Evolutionary conservation across 202 grass and related monocot genomes (phyloP).

Genomic region (Dendrocalamus latiflorus): DNA sequence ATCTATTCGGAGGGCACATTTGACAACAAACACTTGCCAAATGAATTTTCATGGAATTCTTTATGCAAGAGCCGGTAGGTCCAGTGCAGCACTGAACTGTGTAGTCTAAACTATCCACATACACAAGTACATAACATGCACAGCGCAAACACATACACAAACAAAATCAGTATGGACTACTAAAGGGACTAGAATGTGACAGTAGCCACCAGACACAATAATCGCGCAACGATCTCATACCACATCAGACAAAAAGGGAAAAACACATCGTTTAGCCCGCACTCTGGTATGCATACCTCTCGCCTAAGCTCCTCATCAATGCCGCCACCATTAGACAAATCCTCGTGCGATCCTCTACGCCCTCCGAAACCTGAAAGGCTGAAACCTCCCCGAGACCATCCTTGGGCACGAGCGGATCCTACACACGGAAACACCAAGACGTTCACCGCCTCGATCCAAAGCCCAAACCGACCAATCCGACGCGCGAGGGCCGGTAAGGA

Average conservation of each 20-base stretch:
- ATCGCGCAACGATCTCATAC: neutral
- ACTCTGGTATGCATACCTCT: slow-evolving; percentile 35
- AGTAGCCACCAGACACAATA: neutral
- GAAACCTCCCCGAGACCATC: neutral
- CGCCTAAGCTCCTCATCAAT: slow-evolving; percentile 27
- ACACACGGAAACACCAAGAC: neutral
- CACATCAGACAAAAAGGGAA: neutral
- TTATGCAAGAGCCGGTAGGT: neutral
- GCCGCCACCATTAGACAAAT: neutral
- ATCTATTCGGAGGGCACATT: no score
- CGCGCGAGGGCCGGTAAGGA: neutral
- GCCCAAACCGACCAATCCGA: neutral
- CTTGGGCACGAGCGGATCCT: slow-evolving; percentile 30
- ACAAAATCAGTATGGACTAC: neutral
- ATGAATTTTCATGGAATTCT: neutral
- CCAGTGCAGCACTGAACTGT: neutral
- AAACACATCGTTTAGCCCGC: neutral
- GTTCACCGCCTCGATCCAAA: neutral
- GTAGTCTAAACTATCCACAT: neutral
- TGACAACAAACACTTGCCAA: no score
- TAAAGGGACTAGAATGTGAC: neutral
- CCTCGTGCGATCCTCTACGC: no score
- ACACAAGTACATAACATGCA: neutral
- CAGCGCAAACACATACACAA: neutral
- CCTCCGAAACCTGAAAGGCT: no score